Percentiles rank a stretch among this genome's conserved stretches.
Evolutionary conservation across 2,329 filamentous ascomycete species (phyloP).

Genomic region (Colletotrichum spinosum): DNA sequence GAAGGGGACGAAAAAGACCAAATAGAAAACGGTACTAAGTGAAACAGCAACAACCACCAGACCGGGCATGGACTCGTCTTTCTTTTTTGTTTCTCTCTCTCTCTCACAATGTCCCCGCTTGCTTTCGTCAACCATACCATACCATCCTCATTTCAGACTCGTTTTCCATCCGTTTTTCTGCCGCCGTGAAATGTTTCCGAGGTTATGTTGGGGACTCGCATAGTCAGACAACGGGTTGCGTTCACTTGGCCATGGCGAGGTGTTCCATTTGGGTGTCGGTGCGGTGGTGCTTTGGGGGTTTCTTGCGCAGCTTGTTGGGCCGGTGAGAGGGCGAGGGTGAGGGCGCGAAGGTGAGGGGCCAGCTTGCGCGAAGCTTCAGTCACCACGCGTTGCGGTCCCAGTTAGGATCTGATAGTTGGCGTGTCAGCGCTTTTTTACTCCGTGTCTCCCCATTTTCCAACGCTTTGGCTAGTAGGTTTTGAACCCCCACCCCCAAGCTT

Average conservation of each 20-base stretch:
- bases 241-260: constrained; percentile 20
- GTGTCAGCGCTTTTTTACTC: not conserved
- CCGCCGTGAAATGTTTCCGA: no score
- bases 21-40: not conserved
- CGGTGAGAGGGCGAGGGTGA: constrained; percentile 19
- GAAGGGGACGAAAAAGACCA: not conserved
- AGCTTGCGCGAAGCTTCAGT: constrained; percentile 44
- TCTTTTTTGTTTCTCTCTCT: not conserved
- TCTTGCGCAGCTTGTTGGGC: constrained; percentile 37
- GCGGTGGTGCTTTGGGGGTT: constrained; percentile 22
- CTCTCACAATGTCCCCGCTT: not conserved
- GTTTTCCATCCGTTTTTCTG: not conserved
- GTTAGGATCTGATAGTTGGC: constrained; percentile 72
- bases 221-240: not conserved
- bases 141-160: not conserved
- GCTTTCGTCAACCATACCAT: not conserved
- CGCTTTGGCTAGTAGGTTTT: not conserved
- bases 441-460: not conserved
- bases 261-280: constrained; percentile 33
- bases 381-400: constrained; percentile 95
- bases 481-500: not conserved
- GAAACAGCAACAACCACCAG: not conserved
- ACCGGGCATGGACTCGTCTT: not conserved
- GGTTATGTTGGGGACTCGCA: no score
- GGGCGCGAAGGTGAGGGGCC: constrained; percentile 21